Evolutionary conservation across 768 basidiomycete species (phyloP), one percentile per base, ranked within the genome.

Genomic region (Termitomyces bulborhizus): DNA sequence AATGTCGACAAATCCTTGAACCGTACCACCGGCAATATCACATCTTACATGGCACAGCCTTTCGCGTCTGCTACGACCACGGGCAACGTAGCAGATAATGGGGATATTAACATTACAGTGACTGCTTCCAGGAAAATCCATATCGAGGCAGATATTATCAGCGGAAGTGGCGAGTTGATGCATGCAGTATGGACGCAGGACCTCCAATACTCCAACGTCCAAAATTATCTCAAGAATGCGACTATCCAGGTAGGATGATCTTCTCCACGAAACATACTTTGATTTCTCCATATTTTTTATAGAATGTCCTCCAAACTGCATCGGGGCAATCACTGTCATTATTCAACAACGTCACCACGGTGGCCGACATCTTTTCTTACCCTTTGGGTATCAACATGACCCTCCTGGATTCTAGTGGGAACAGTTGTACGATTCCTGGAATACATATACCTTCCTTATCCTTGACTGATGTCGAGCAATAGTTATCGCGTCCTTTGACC

Each of bases 11-110:
- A 79, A 9, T 87, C 88, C 24, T 68, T 73, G 1, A 60, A 65
- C 31, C 85, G 73, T 6, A 90, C 89, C 2, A 88, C 81, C 1
- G 89, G 89, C 24, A 76, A 72, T 37, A 87, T 90, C 54, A 82
- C 77, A 0, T 62, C 63, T 12, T 86, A 89, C 61, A 66, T 73
- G 9, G 86, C 72, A 16, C 66, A 79, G 15, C 79, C 80, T 0
- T 89, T 82, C 57, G 83, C 87, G 2, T 56, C 66, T 43, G 70
- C 83, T 3, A 74, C 66, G 18, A 78, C 74, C 1, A 75, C 72
- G n/a, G 85, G 81, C 54, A 68, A 62, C 65, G 51, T 73, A 52
- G 63, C 58, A 4, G 47, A 51, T 7, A 66, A 67, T 40, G 73
- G 74, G n/a, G 82, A 85, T 62, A 71, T 88, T 26, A 77, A 76